phyloP scores from a whole-genome alignment of 2,329 filamentous ascomycete genomes.

The Cadophora gregata region DNA sequence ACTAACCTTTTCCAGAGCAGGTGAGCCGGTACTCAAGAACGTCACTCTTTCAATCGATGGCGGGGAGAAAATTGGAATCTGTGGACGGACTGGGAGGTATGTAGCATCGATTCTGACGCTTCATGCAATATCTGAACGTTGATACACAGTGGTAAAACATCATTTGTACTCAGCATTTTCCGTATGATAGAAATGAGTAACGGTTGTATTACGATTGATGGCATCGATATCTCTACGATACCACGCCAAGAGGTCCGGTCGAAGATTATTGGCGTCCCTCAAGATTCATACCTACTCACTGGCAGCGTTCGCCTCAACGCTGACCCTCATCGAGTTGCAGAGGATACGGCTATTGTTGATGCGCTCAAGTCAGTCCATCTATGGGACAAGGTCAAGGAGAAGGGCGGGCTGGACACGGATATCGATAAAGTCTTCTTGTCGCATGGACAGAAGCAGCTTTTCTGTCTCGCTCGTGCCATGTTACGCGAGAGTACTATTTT shows the following conservation, averaged over 20 bases:
- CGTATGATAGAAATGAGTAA: slow-evolving; percentile 55
- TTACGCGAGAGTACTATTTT: slow-evolving; percentile 46
- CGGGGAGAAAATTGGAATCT: slow-evolving; percentile 57
- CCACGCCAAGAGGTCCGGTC: slow-evolving; percentile 48
- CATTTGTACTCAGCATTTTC: slow-evolving; percentile 54
- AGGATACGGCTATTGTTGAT: slow-evolving; percentile 50
- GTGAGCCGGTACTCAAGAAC: slow-evolving; percentile 24
- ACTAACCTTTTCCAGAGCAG: neutral
- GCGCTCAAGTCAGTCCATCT: slow-evolving; percentile 53
- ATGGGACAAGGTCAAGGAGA: slow-evolving; percentile 29
- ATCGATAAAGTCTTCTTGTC: slow-evolving; percentile 69
- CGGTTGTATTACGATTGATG: slow-evolving; percentile 53
- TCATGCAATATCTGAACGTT: neutral
- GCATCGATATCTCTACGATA: slow-evolving; percentile 52
- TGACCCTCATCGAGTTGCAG: slow-evolving; percentile 48
- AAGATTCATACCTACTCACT: slow-evolving; percentile 57
- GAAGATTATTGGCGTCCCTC: slow-evolving; percentile 52
- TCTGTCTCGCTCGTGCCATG: slow-evolving; percentile 54
- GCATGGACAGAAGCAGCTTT: slow-evolving; percentile 51
- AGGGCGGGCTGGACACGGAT: slow-evolving; percentile 34
- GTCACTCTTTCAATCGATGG: slow-evolving; percentile 53
- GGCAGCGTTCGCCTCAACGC: slow-evolving; percentile 55
- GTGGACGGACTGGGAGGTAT: slow-evolving; percentile 49
- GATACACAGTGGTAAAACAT: slow-evolving; percentile 49
- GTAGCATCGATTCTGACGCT: neutral